Evolutionary conservation across 73 alveolate genomes (phyloP).

Genomic region (Halteria grandinella): DNA sequence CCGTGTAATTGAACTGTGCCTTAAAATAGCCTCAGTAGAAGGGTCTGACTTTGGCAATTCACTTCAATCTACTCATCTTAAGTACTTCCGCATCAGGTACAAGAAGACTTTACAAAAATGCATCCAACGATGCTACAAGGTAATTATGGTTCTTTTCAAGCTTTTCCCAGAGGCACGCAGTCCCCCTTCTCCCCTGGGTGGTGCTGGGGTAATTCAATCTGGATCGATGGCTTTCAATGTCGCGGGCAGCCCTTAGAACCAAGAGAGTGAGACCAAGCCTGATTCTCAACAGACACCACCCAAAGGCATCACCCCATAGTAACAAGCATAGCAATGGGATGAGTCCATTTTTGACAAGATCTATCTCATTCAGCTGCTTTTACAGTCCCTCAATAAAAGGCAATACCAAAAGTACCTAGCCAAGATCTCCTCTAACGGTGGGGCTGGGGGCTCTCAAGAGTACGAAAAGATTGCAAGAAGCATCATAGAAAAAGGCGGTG

Average conservation of each 20-base stretch:
- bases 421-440: too few relatives aligned
- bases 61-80: slow-evolving; percentile 1
- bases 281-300: too few relatives aligned
- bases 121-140: slow-evolving; percentile 5
- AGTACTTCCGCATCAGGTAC: slow-evolving; percentile 28
- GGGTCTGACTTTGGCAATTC: neutral
- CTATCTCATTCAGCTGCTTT: slow-evolving; percentile 20
- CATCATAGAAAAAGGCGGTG: slow-evolving; percentile 43
- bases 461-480: slow-evolving; percentile 24
- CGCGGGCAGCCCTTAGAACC: too few relatives aligned
- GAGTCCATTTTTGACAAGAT: slow-evolving; percentile 52
- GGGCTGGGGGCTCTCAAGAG: neutral
- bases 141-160: slow-evolving; percentile 1
- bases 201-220: too few relatives aligned
- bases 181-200: too few relatives aligned
- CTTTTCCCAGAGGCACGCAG: slow-evolving; percentile 21
- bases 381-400: neutral
- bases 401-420: neutral
- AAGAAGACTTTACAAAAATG: neutral
- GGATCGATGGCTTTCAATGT: too few relatives aligned
- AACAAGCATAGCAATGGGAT: too few relatives aligned
- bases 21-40: slow-evolving; percentile 5
- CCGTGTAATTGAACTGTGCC: slow-evolving; percentile 3
- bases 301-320: slow-evolving; percentile 12
- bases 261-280: too few relatives aligned